phyloP scores from a whole-genome alignment of 345 rosid genomes.

The Boechera divaricarpa region DNA sequence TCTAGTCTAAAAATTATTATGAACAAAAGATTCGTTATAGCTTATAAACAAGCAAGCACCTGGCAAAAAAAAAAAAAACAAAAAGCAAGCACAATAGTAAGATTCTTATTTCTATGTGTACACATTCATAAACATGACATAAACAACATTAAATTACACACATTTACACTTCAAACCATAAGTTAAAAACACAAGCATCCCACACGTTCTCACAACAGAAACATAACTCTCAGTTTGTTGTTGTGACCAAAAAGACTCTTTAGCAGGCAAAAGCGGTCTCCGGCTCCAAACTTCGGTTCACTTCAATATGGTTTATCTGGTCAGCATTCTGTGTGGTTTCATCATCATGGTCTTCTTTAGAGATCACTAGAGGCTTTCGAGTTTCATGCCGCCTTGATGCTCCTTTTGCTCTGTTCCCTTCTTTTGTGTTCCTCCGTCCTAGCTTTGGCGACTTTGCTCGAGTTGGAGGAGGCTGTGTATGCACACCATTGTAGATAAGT shows the following conservation, averaged over 20 bases:
- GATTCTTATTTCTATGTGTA: constrained; percentile 23
- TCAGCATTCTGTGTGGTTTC: constrained; percentile 34
- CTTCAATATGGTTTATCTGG: constrained; percentile 39
- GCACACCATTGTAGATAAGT: neutral
- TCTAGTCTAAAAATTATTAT: neutral
- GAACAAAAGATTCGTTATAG: constrained; percentile 13
- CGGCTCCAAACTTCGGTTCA: constrained; percentile 44
- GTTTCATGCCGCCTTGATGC: constrained; percentile 43
- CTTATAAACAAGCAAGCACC: neutral
- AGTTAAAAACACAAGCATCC: constrained; percentile 19
- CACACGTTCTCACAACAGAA: constrained; percentile 11
- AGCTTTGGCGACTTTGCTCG: constrained; percentile 82
- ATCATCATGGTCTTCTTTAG: constrained; percentile 44
- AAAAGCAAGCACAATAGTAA: constrained; percentile 12
- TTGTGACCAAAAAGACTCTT: neutral
- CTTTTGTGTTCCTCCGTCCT: constrained; percentile 69
- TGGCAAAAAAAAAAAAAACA: too few species aligned
- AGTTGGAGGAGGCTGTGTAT: constrained; percentile 78
- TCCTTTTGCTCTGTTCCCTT: constrained; percentile 60
- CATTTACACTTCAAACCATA: constrained; percentile 39
- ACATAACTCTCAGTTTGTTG: constrained; percentile 5
- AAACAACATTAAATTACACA: constrained; percentile 45
- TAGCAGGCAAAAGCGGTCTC: constrained; percentile 24
- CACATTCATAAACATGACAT: constrained; percentile 38
- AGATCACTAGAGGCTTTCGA: constrained; percentile 46